Base-by-base conservation (phyloP, 148 eudicot genomes). In the Chenopodium berlandieri region DNA sequence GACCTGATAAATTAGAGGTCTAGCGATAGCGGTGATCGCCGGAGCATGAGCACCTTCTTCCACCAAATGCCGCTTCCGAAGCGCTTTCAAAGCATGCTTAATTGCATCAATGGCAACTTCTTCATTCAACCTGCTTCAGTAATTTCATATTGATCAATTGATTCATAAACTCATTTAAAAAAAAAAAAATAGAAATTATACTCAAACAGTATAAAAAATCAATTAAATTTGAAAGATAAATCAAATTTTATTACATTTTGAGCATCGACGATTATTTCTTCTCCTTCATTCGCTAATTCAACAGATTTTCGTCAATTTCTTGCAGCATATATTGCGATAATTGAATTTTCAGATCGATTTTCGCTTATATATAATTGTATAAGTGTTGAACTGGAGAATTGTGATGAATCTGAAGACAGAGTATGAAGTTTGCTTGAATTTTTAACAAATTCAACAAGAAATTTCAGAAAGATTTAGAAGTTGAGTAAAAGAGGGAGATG, bases 1-100 rank as follows among this genome's bases (percentile, higher is more conserved):
- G 31, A 95, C 99, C 97, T 96, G 97, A 88, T 89, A 86, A 56
- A 81, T 79, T 50, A 94, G 84, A 71, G 97, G 98, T 81, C 92
- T 88, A 9, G 94, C 85, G 56, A 94, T 86, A 82, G 98, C 95
- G 23, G 82, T 71, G 25, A 91, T 86, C 63, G 97, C 93, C 12
- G 97, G 94, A 40, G 87, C 86, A 84, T 94, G 97, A 85, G 98
- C 99, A 79, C 82, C 95, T 81, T 96, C 99, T 84, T 96, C 98
- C 10, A 82, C 85, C 74, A 90, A 84, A 81, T 94, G 99, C 74
- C 99, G 93, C 88, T 92, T 91, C 67, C 91, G 86, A 73, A 96
- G 93, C 40, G 97, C 91, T 86, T 85, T 94, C 67, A 96, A 74
- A 60, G 94, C 97, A 78, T 92, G 90, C 73, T 87, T 90, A 25